Conservation (phyloP, 1,284 basidiomycete species). For the Trichosporon sp. region DNA sequence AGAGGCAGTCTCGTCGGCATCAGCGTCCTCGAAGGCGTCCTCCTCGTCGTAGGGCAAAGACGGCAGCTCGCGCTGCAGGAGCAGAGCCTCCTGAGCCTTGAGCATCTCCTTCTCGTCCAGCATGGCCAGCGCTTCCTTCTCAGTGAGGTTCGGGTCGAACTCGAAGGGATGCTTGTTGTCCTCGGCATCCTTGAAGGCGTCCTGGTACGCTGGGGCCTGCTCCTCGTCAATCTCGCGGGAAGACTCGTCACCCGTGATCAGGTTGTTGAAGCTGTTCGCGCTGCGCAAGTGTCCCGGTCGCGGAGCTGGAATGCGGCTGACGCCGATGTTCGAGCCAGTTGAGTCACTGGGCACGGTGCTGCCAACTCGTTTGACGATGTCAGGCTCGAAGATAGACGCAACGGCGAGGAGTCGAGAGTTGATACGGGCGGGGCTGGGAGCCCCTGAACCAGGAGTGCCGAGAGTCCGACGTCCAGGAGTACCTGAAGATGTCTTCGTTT, state of each 20-base stretch:
- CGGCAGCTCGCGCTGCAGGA: background rate
- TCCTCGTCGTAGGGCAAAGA: background rate
- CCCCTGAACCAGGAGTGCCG: background rate
- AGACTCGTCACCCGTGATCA: background rate
- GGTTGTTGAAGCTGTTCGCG: background rate
- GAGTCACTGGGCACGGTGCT: background rate
- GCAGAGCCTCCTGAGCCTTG: background rate
- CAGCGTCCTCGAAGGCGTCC: background rate
- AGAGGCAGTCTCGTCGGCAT: background rate
- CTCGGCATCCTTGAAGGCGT: background rate
- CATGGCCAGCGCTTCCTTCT: background rate
- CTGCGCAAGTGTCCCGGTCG: background rate
- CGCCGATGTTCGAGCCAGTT: background rate
- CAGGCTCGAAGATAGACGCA: background rate
- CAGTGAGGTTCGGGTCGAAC: background rate
- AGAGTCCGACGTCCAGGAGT: background rate
- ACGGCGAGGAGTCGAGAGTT: background rate
- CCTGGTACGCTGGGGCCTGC: background rate
- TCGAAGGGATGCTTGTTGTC: constrained; percentile 1
- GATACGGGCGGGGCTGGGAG: background rate
- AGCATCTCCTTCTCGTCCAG: background rate
- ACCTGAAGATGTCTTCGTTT: background rate
- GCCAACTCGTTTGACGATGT: background rate
- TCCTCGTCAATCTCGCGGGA: background rate
- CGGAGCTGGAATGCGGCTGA: background rate